Evolutionary conservation across 345 rosid genomes (phyloP).

Genomic region (Arabidopsis arenosa): DNA sequence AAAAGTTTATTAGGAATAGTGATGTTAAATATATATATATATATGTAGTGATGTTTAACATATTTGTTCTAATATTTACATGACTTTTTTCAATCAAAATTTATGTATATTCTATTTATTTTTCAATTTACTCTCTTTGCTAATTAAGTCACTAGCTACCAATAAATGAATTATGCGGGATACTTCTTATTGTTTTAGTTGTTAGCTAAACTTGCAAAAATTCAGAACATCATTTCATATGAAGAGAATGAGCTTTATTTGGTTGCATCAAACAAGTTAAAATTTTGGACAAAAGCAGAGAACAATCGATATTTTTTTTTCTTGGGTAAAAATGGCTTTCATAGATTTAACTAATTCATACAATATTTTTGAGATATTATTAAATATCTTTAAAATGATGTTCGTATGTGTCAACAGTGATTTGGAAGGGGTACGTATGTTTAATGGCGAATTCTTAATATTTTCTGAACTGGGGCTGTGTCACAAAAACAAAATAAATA

Average conservation of each 20-base stretch:
- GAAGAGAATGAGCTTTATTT: background rate
- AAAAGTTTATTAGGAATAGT: background rate
- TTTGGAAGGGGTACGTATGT: background rate
- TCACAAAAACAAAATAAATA: constrained; percentile 8
- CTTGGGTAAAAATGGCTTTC: background rate
- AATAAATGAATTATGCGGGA: background rate
- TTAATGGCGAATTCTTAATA: background rate
- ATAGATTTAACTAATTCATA: background rate
- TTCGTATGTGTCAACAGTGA: background rate
- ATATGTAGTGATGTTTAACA: constrained; percentile 13
- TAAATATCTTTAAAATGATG: background rate
- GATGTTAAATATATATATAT: background rate
- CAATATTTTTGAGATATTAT: background rate
- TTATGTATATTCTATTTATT: background rate
- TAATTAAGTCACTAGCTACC: too few relatives aligned
- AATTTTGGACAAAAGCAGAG: background rate
- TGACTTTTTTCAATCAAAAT: background rate
- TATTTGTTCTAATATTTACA: background rate
- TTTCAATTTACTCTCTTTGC: background rate
- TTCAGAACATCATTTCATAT: too few relatives aligned
- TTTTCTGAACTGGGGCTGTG: constrained; percentile 18
- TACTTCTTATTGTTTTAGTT: background rate
- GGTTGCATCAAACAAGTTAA: constrained; percentile 1
- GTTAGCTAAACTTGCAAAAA: background rate
- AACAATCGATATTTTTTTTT: background rate